Percentiles rank a stretch among this genome's conserved stretches.
phyloP scores from a whole-genome alignment of 2,329 filamentous ascomycete species.

The Alternaria alternata region DNA sequence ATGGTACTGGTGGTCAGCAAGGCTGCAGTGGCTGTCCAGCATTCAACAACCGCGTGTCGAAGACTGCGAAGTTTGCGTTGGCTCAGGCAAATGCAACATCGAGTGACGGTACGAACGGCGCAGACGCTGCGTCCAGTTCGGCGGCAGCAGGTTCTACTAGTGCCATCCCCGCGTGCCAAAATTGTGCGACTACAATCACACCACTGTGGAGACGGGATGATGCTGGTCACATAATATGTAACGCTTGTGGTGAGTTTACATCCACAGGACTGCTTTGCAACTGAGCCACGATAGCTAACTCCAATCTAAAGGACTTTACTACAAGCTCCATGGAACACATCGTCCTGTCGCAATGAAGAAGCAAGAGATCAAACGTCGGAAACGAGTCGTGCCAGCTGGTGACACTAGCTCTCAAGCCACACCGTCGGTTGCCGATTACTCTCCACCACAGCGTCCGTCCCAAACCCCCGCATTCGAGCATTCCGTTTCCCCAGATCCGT shows the following conservation, averaged over 20 bases:
- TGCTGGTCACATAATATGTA: constrained; percentile 95
- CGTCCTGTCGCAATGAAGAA: constrained; percentile 99
- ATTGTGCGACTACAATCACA: constrained; percentile 95
- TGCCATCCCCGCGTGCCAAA: constrained; percentile 91
- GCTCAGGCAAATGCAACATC: constrained; percentile 51
- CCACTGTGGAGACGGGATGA: constrained; percentile 95
- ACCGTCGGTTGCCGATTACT: constrained; percentile 41
- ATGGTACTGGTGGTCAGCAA: constrained; percentile 93
- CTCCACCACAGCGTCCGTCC: constrained; percentile 38
- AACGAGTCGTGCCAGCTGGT: constrained; percentile 87
- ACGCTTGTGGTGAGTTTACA: constrained; percentile 83
- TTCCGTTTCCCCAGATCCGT: constrained; percentile 47
- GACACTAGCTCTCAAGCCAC: constrained; percentile 50
- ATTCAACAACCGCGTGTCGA: constrained; percentile 95
- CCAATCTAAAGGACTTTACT: constrained; percentile 77
- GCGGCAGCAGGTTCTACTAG: constrained; percentile 44
- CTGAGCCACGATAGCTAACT: constrained; percentile 16
- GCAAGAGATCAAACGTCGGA: constrained; percentile 92
- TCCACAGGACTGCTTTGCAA: fast-evolving
- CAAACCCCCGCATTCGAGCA: constrained; percentile 43
- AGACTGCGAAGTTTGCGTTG: constrained; percentile 76
- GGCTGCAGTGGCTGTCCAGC: constrained; percentile 96
- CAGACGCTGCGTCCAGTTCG: constrained; percentile 32
- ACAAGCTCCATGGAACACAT: constrained; percentile 93
- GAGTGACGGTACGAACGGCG: constrained; percentile 22